Evolutionary conservation across 805 yeast genomes (phyloP), one percentile per base, ranked within the genome.

Genomic region (Ogataea henricii): DNA sequence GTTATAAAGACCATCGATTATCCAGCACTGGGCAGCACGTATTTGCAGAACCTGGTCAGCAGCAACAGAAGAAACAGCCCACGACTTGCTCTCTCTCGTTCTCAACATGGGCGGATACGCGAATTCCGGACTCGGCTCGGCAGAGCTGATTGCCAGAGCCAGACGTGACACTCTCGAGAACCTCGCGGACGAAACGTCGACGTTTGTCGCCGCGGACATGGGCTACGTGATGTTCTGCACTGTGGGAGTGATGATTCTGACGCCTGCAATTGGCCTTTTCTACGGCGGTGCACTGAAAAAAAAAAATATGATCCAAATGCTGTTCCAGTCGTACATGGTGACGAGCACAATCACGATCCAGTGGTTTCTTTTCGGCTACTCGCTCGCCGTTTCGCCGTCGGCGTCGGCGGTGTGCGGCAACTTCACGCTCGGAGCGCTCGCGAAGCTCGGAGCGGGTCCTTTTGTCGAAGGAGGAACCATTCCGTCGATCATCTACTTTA

Each of bases 161-260:
- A 54, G 47, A 38, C 55, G 66, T 14, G 66, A 60, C 34, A 42
- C 50, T 43, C 46, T 60, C 2, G 51, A 54, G 1, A 62, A 65
- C 3, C 49, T 66, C 30, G 60, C 58, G 3, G 73, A 70, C 17
- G 76, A 73, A 43, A 65, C 72, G 1, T 62, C 71, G 9, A 64
- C 72, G 3, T 66, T 45, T 38, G 45, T 41, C 9, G 50, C 74
- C 1, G 70, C 74, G 7, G 82, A 78, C 55, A 76, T 78, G 78
- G 80, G 71, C 6, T 78, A 75, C 47, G 70, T 77, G 9, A 53
- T 74, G 64, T 67, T 74, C 49, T 73, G 76, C 52, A 64, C 83
- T 0, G 73, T 78, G 14, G 71, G 73, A 7, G 80, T 81, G 16
- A 73, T 72, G 59, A 64, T 75, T 44, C 67, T 75, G 55, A 74